Percentiles rank a stretch among this genome's conserved stretches.
Conservation (phyloP, 306 rosid genomes). For the Parietaria judaica region DNA sequence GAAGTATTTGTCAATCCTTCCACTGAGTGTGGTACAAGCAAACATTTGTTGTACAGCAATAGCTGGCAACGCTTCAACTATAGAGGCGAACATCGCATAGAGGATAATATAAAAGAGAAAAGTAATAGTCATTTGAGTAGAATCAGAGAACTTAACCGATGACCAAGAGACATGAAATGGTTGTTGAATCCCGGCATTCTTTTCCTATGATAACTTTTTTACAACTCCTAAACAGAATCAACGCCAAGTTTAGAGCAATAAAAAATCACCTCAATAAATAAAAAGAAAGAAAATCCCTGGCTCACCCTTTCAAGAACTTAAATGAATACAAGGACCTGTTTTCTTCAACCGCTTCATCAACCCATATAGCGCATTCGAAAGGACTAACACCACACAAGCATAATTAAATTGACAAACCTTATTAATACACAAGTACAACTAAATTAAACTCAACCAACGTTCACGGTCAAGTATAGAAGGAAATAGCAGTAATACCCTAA, state of each 20-base stretch:
- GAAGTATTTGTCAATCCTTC: too few relatives aligned
- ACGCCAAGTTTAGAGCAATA: neutral
- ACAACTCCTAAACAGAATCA: conserved; percentile 1
- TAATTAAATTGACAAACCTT: neutral
- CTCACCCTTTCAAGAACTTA: neutral
- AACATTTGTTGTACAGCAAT: too few relatives aligned
- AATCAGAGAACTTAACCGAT: neutral
- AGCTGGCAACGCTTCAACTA: too few relatives aligned
- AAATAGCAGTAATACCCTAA: too few relatives aligned
- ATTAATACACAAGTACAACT: too few relatives aligned
- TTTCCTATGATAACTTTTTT: neutral
- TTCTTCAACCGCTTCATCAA: neutral
- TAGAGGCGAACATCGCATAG: neutral
- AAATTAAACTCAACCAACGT: too few relatives aligned
- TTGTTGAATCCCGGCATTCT: neutral
- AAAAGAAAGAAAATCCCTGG: neutral
- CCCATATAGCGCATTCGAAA: neutral
- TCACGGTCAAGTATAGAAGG: too few relatives aligned
- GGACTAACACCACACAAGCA: neutral
- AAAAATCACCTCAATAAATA: neutral
- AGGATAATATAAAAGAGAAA: neutral
- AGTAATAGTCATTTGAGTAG: neutral
- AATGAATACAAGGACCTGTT: neutral
- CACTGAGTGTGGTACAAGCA: too few relatives aligned
- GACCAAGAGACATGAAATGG: too few relatives aligned